Evolutionary conservation across 2,329 filamentous ascomycete species (phyloP).

Genomic region (Scedosporium minutisporum): DNA sequence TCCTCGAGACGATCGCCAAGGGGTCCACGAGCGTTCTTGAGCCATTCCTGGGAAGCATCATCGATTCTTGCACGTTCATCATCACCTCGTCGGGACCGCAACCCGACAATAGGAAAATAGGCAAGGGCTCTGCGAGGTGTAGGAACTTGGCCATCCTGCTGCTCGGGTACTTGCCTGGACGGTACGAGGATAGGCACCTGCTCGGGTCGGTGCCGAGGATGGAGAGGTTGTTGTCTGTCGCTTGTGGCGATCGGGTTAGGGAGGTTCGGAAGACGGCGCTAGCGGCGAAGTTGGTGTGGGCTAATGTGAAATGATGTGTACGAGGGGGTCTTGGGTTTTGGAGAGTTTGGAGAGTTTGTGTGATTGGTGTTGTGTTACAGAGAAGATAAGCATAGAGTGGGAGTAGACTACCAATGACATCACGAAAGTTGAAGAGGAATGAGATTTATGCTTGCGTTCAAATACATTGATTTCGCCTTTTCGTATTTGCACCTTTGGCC

Average conservation of each 20-base stretch:
- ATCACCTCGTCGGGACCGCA: conserved; percentile 21
- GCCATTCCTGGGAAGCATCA: conserved; percentile 38
- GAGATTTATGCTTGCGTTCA: background rate
- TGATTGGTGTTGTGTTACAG: too few species aligned
- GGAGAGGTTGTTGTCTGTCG: conserved; percentile 35
- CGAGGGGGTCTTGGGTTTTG: background rate
- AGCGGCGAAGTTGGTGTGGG: conserved; percentile 39
- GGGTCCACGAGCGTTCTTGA: conserved; percentile 35
- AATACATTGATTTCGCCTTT: background rate
- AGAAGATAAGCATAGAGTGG: background rate
- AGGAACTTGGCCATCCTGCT: conserved; percentile 39
- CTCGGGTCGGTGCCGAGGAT: conserved; percentile 33
- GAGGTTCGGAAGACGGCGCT: conserved; percentile 42
- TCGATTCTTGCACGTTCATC: conserved; percentile 31
- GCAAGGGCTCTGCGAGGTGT: conserved; percentile 19
- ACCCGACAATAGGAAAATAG: conserved; percentile 13
- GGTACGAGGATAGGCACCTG: conserved; percentile 38
- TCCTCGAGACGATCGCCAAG: conserved; percentile 37
- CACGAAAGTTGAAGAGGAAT: background rate
- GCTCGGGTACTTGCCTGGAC: conserved; percentile 34
- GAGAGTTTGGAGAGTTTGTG: background rate
- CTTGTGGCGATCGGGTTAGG: conserved; percentile 44
- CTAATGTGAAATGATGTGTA: conserved; percentile 16
- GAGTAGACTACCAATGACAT: background rate
- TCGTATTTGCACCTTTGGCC: background rate